Evolutionary conservation across 164 flowering plant genomes (phyloP), one percentile per base, ranked within the genome.

Genomic region (Annona squamosa): DNA sequence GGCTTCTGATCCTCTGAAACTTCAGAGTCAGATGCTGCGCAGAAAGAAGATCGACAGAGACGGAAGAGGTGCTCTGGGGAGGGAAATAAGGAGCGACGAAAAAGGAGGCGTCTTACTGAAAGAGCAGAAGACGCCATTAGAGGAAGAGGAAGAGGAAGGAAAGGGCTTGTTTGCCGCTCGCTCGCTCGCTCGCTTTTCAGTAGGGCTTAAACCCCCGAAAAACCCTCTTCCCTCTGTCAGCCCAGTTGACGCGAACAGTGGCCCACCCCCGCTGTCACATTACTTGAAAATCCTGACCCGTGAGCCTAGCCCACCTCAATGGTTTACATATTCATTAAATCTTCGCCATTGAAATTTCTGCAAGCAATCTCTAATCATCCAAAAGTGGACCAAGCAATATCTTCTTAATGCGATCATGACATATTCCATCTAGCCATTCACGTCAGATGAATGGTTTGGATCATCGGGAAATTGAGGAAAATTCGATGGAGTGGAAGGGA

Each of bases 31-130:
- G 72, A 17, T 44, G 48, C 10, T 7, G 68, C 65, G 73, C 73
- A 73, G 48, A 57, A 67, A 44, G 5, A 4, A 17, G 44, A 17
- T 1, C 45, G 52, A 18, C 80, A 76, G 59, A 73, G 4, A 13
- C 19, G 80, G 69, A 78, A 73, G 64, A 76, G 72, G 65, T 73
- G 81, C 44, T 79, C 66, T 46, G 74, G 44, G 78, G 63, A 73
- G 5, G 85, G 61, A 68, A 77, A 71, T 66, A 88, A 73, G 9
- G 83, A 74, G 18, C 85, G 84, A 71, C 65, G 59, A 52, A 16
- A 52, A 16, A 52, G 71, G 78, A 88, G 71, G 64, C 81, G 80
- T 65, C 87, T 78, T 0, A 85, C 81, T 7, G 85, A 65, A 12
- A 78, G 46, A 12, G 80, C 69, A 0, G 66, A 72, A 64, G 75